phyloP scores from a whole-genome alignment of 768 basidiomycete species.

The Mycena chlorophos region DNA sequence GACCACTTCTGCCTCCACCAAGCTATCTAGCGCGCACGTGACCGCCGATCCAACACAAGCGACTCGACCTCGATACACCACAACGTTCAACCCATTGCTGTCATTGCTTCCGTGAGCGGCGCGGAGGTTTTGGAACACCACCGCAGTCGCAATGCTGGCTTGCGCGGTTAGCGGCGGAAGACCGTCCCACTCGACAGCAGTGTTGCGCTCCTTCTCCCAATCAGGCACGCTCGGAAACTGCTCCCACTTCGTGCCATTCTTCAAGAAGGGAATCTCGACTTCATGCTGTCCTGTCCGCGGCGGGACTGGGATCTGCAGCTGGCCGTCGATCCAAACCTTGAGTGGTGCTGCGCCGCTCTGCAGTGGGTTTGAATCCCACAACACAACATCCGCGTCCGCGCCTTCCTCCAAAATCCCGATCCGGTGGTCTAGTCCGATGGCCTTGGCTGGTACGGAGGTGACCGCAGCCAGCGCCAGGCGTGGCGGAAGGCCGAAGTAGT shows the following conservation, averaged over 20 bases:
- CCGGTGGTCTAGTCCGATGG: conserved; percentile 73
- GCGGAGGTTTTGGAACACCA: conserved; percentile 69
- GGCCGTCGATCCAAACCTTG: conserved; percentile 84
- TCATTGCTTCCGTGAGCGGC: conserved; percentile 46
- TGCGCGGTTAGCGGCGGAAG: conserved; percentile 60
- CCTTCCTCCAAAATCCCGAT: conserved; percentile 63
- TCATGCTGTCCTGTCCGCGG: conserved; percentile 34
- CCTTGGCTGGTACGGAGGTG: conserved; percentile 64
- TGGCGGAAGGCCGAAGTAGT: conserved; percentile 62
- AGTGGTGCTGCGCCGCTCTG: conserved; percentile 71
- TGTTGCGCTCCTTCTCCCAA: conserved; percentile 63
- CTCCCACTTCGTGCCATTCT: conserved; percentile 44
- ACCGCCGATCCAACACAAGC: conserved; percentile 43
- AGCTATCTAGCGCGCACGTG: conserved; percentile 29
- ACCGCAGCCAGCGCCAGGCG: conserved; percentile 63
- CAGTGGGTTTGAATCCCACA: conserved; percentile 79
- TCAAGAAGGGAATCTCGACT: conserved; percentile 42
- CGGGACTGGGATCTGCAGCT: conserved; percentile 62
- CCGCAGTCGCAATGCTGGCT: conserved; percentile 40
- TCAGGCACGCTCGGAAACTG: conserved; percentile 55
- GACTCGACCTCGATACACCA: conserved; percentile 53
- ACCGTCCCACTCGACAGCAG: conserved; percentile 64
- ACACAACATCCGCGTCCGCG: conserved; percentile 67
- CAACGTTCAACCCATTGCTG: conserved; percentile 35
- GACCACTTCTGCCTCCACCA: conserved; percentile 35